Base-by-base conservation (phyloP, 192 early-diverging fungal genomes). In the Entomortierella chlamydospora region DNA sequence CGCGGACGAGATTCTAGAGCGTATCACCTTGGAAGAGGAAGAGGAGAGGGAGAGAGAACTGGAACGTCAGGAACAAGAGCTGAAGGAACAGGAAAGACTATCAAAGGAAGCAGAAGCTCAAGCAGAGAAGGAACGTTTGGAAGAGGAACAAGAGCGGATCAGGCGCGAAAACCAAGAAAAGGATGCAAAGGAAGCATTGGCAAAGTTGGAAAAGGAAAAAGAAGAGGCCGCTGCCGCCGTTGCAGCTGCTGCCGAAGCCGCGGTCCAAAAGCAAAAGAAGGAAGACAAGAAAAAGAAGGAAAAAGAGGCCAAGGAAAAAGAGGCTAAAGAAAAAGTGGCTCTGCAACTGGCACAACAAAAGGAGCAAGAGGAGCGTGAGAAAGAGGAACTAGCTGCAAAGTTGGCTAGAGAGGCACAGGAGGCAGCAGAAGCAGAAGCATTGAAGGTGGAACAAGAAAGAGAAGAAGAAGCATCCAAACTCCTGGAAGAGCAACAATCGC, bases 271-370 rank as follows among this genome's bases (percentile, higher is more conserved):
- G 61, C 42, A 69, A 58, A 62, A 78, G 61, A 78, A 64, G 59
- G 73, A 78, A 25, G 73, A 68, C 20, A 68, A 78, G 67, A 68
- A 68, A 34, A 78, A 64, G 69, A 72, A 72, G 47, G 70, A 64
- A 20, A 58, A 47, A 20, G 57, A 64, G 17, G 29, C 54, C 11
- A 73, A 66, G 30, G 64, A 73, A 37, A 65, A 65, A 51, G 58
- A 60, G 34, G 56, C 34, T 52, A 53, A 47, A 20, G 45, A 47
- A 17, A 47, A 47, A 42, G 45, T 59, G 4, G 67, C 56, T 17
- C 45, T 31, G n/a, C 26, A 47, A 55, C 18, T 50, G 47, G 52
- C 41, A 42, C 59, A 61, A 20, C 45, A 45, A 20, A 51, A 63
- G n/a, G 22, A 49, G 23, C 59, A 63, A 20, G 33, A 25, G 6